These are phyloP conservation scores for Cercophora newfieldiana DNA, from an alignment of 495 filamentous ascomycete species.

Conservation along the genomic window DNA sequence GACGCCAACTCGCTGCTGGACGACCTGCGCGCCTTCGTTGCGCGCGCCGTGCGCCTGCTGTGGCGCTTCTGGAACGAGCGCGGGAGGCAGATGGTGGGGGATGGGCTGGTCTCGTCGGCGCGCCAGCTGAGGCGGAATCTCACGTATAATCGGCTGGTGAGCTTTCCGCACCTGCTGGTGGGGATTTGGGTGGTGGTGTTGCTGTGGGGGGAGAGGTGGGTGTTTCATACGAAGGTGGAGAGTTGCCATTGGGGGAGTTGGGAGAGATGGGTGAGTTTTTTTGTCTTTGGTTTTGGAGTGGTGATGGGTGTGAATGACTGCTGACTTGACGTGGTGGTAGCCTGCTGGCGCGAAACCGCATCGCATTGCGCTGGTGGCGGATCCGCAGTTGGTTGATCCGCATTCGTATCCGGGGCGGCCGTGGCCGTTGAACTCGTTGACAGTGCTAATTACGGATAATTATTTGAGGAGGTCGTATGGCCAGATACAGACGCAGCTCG, in stretches of 20 bases:
- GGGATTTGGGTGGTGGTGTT: slow-evolving; percentile 73
- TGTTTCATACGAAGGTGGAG: slow-evolving; percentile 66
- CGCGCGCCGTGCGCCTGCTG: slow-evolving; percentile 34
- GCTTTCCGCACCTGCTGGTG: slow-evolving; percentile 65
- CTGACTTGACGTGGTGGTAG: slow-evolving; percentile 42
- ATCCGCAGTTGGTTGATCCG: slow-evolving; percentile 96
- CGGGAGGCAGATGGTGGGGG: slow-evolving; percentile 36
- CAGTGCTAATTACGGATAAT: slow-evolving; percentile 80
- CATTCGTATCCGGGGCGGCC: slow-evolving; percentile 95
- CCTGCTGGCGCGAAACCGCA: slow-evolving; percentile 76
- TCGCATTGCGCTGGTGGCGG: slow-evolving; percentile 83
- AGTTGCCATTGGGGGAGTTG: slow-evolving; percentile 81
- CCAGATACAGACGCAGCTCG: slow-evolving; percentile 64
- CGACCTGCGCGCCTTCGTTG: slow-evolving; percentile 30
- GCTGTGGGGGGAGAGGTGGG: slow-evolving; percentile 84
- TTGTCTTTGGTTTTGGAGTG: not conserved
- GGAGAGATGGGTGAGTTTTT: slow-evolving; percentile 81
- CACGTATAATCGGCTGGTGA: slow-evolving; percentile 50
- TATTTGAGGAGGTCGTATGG: slow-evolving; percentile 81
- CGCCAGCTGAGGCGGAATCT: slow-evolving; percentile 43
- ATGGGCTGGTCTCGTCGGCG: slow-evolving; percentile 25
- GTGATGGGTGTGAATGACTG: not conserved
- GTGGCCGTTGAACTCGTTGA: slow-evolving; percentile 79
- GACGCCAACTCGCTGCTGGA: slow-evolving; percentile 25
- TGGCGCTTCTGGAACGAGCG: slow-evolving; percentile 40